A percentile compares a stretch with the other conserved stretches of the same genome.
Evolutionary conservation across 2,329 filamentous ascomycete genomes (phyloP).

Genomic region (Sarocladium kiliense): DNA sequence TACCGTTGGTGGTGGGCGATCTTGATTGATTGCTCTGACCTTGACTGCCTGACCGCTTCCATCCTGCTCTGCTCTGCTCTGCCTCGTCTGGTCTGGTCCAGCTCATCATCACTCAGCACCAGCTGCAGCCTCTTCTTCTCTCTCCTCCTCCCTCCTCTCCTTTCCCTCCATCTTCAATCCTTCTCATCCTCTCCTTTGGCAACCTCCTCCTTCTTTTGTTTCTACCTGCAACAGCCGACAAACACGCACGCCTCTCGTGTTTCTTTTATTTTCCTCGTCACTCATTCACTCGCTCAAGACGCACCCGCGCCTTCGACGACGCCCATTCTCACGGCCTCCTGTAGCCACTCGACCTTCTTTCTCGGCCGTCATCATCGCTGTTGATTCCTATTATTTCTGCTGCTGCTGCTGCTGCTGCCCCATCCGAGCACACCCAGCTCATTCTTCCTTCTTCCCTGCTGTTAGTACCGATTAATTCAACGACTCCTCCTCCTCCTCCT

Average conservation of each 20-base stretch:
- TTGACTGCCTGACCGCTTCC: background rate
- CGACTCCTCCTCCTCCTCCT: background rate
- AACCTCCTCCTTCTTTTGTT: background rate
- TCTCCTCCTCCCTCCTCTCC: constrained; percentile 12
- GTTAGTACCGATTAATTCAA: background rate
- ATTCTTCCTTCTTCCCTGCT: background rate
- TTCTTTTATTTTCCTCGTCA: constrained; percentile 1
- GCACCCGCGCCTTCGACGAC: background rate
- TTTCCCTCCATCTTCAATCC: background rate
- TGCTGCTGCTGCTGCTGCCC: background rate
- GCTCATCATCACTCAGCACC: background rate
- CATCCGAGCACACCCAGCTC: background rate
- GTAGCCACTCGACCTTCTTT: constrained; percentile 1
- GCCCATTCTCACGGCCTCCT: background rate
- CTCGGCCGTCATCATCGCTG: background rate
- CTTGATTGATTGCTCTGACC: background rate
- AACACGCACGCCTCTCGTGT: background rate
- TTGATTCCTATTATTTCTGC: background rate
- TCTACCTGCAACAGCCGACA: background rate
- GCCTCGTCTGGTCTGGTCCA: background rate
- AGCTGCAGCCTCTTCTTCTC: background rate
- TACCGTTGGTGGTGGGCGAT: background rate
- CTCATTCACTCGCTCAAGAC: background rate
- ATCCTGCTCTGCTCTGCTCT: background rate
- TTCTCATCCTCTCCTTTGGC: constrained; percentile 1